Percentiles rank a stretch among this genome's conserved stretches.
Conservation (phyloP, 768 basidiomycete genomes). For the Suillus subluteus region DNA sequence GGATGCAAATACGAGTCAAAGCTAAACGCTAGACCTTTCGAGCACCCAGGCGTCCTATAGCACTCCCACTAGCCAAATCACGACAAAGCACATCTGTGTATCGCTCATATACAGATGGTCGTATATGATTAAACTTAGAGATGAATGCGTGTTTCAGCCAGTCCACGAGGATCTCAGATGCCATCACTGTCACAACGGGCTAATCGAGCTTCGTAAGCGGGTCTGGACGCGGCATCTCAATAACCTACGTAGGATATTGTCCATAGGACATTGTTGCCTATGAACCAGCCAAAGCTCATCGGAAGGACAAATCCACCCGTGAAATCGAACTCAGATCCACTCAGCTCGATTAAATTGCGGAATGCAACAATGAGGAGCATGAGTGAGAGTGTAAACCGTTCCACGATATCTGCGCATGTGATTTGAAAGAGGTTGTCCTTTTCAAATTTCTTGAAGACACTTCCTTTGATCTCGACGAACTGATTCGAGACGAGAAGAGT, state of each 20-base stretch:
- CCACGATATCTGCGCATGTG: constrained; percentile 98
- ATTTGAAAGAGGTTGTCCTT: constrained; percentile 99
- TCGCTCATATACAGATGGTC: constrained; percentile 92
- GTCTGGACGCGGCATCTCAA: constrained; percentile 1
- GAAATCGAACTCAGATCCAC: constrained; percentile 86
- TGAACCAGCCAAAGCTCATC: constrained; percentile 83
- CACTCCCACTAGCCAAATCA: constrained; percentile 83
- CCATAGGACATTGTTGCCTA: constrained; percentile 79
- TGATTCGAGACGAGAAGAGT: constrained; percentile 96
- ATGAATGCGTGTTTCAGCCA: constrained; percentile 99
- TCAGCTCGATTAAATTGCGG: constrained; percentile 93
- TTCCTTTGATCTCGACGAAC: constrained; percentile 99
- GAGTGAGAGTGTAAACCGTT: constrained; percentile 88
- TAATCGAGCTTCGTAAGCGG: constrained; percentile 33
- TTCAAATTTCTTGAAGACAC: constrained; percentile 99
- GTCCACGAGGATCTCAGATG: constrained; percentile 93
- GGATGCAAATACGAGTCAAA: constrained; percentile 8
- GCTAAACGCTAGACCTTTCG: constrained; percentile 57
- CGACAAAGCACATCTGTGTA: constrained; percentile 95
- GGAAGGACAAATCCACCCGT: constrained; percentile 72
- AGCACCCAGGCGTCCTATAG: constrained; percentile 64
- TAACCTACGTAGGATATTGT: constrained; percentile 85
- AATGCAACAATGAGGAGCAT: constrained; percentile 93
- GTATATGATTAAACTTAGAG: constrained; percentile 98
- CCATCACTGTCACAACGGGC: constrained; percentile 91